phyloP scores from a whole-genome alignment of 495 filamentous ascomycete genomes.

The Podospora anserina region DNA sequence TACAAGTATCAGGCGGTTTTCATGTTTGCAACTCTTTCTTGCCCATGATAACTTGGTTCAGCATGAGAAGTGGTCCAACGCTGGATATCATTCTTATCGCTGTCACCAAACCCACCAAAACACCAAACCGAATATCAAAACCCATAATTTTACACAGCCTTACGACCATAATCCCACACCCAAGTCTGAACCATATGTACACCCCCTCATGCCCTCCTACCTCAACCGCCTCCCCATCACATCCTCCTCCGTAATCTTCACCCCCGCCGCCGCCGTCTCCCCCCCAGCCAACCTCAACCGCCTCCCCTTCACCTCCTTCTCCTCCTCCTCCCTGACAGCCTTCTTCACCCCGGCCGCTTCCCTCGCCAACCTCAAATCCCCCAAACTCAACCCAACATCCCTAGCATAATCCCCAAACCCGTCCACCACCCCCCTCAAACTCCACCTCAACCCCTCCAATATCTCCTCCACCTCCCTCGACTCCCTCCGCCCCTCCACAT shows the following conservation, averaged over 20 bases:
- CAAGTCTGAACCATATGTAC: neutral
- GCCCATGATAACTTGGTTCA: too few species aligned
- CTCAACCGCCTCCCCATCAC: neutral
- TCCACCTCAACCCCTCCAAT: slow-evolving; percentile 53
- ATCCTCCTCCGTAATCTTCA: slow-evolving; percentile 1
- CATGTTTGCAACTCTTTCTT: too few species aligned
- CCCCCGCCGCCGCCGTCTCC: slow-evolving; percentile 32
- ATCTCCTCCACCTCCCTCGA: slow-evolving; percentile 63
- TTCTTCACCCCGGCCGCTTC: slow-evolving; percentile 50
- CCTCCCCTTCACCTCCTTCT: neutral
- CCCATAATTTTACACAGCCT: neutral
- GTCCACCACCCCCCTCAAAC: slow-evolving; percentile 58
- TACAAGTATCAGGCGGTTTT: too few species aligned
- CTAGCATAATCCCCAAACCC: slow-evolving; percentile 68
- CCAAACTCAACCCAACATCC: slow-evolving; percentile 60
- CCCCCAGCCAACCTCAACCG: neutral
- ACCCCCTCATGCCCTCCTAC: neutral
- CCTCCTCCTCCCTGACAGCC: too few species aligned
- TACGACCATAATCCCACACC: neutral
- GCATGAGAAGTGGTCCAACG: too few species aligned
- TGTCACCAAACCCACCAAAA: neutral
- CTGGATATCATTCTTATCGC: neutral
- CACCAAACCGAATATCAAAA: neutral
- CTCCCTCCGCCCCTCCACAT: slow-evolving; percentile 51
- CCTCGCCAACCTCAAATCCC: slow-evolving; percentile 66